Evolutionary conservation across 1,139 yeast genomes (phyloP).

Genomic region (Zygoascus sp.): DNA sequence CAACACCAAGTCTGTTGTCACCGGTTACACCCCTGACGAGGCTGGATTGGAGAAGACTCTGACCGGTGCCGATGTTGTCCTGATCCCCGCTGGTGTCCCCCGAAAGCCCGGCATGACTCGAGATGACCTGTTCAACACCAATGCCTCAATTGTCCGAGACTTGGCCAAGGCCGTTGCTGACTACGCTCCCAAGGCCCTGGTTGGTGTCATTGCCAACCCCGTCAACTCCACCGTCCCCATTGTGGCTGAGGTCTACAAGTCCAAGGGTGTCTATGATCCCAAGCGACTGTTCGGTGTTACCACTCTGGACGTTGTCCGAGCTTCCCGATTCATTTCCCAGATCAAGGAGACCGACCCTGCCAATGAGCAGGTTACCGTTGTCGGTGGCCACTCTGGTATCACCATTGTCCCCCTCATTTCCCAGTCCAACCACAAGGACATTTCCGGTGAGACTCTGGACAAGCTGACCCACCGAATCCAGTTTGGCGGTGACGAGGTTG

Average conservation of each 20-base stretch:
- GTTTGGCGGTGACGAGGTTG: constrained; percentile 99
- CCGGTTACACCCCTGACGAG: constrained; percentile 79
- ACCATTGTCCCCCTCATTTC: constrained; percentile 95
- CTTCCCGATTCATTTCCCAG: constrained; percentile 85
- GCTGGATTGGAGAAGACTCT: constrained; percentile 76
- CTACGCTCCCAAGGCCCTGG: constrained; percentile 80
- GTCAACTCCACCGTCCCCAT: constrained; percentile 98
- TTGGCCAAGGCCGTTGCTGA: constrained; percentile 87
- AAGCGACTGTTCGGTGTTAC: constrained; percentile 94
- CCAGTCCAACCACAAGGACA: constrained; percentile 50
- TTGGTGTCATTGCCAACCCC: constrained; percentile 90
- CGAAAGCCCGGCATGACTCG: constrained; percentile 98
- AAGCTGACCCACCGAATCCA: constrained; percentile 88
- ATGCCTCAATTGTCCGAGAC: constrained; percentile 92
- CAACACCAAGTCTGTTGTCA: constrained; percentile 79
- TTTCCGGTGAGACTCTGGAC: constrained; percentile 52
- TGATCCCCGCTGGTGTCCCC: constrained; percentile 99
- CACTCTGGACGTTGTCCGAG: constrained; percentile 90
- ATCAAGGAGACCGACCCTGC: constrained; percentile 65
- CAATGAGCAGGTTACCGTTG: constrained; percentile 52
- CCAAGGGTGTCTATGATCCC: constrained; percentile 85
- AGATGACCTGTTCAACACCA: constrained; percentile 95
- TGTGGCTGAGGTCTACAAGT: constrained; percentile 89
- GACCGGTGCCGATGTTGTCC: constrained; percentile 76
- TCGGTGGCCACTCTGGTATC: constrained; percentile 98